These are phyloP conservation scores for Scalesia atractyloides DNA, from an alignment of 129 eudicot genomes.

Conservation along the genomic window DNA sequence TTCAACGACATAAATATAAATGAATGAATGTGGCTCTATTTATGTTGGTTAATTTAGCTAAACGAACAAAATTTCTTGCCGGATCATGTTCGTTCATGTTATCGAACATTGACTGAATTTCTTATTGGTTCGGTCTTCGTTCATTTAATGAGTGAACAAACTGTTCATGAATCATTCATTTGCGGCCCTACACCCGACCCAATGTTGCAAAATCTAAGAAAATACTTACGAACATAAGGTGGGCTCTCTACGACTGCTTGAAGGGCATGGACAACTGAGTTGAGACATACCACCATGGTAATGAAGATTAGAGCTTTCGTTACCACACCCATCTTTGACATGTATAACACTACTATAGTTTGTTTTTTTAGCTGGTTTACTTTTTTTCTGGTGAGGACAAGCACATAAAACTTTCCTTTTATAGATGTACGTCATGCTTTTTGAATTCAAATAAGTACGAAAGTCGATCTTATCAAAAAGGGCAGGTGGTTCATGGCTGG, in stretches of 20 bases:
- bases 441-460: not conserved
- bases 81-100: too few species aligned
- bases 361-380: not conserved
- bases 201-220: not conserved
- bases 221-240: slow-evolving; percentile 44
- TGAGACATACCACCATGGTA: slow-evolving; percentile 18
- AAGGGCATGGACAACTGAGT: slow-evolving; percentile 28
- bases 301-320: slow-evolving; percentile 22
- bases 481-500: too few species aligned
- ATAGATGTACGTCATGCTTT: slow-evolving; percentile 12
- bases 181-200: not conserved
- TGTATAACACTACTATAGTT: not conserved
- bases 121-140: too few species aligned
- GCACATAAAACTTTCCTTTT: not conserved
- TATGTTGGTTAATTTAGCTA: too few species aligned
- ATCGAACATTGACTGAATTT: too few species aligned
- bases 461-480: not conserved
- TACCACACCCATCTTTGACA: slow-evolving; percentile 22
- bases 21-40: too few species aligned
- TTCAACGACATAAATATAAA: too few species aligned
- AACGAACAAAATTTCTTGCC: too few species aligned
- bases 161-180: too few species aligned
- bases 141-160: too few species aligned
- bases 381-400: not conserved
- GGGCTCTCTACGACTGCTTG: slow-evolving; percentile 35